phyloP scores from a whole-genome alignment of 768 basidiomycete species.

The Pisolithus sp. region DNA sequence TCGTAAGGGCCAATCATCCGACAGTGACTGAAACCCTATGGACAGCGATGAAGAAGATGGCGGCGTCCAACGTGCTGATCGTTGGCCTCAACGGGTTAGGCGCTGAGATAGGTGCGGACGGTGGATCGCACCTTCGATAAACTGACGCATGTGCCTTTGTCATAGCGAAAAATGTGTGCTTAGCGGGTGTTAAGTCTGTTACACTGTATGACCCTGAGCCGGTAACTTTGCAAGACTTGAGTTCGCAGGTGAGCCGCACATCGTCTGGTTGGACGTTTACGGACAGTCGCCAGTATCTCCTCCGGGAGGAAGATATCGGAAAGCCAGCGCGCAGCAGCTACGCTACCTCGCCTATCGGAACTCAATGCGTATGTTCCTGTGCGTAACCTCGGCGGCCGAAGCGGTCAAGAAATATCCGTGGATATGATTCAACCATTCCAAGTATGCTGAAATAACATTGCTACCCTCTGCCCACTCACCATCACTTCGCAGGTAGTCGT shows the following conservation, averaged over 20 bases:
- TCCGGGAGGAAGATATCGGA: conserved; percentile 81
- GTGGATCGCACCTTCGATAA: not conserved
- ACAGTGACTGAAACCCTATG: conserved; percentile 13
- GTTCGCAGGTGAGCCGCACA: conserved; percentile 66
- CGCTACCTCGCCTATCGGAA: conserved; percentile 84
- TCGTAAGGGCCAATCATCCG: not conserved
- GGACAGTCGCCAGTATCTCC: conserved; percentile 68
- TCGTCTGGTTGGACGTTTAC: conserved; percentile 4
- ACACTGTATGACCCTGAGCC: conserved; percentile 92
- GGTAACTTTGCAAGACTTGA: conserved; percentile 82
- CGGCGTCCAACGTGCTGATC: conserved; percentile 88
- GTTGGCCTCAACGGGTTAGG: conserved; percentile 90
- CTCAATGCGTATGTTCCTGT: conserved; percentile 96
- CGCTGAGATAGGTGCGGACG: conserved; percentile 78
- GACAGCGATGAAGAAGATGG: conserved; percentile 98
- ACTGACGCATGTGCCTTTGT: conserved; percentile 14
- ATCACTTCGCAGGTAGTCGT: conserved; percentile 66
- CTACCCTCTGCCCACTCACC: conserved; percentile 4
- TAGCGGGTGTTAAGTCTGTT: conserved; percentile 97
- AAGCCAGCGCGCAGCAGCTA: conserved; percentile 81
- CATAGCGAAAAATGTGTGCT: conserved; percentile 82
- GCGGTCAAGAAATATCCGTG: conserved; percentile 71
- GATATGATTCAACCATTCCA: conserved; percentile 87
- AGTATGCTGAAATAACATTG: conserved; percentile 36
- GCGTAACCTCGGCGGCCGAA: conserved; percentile 69